Evolutionary conservation across 2,329 filamentous ascomycete genomes (phyloP).

Genomic region (Leptosphaerulina australis): DNA sequence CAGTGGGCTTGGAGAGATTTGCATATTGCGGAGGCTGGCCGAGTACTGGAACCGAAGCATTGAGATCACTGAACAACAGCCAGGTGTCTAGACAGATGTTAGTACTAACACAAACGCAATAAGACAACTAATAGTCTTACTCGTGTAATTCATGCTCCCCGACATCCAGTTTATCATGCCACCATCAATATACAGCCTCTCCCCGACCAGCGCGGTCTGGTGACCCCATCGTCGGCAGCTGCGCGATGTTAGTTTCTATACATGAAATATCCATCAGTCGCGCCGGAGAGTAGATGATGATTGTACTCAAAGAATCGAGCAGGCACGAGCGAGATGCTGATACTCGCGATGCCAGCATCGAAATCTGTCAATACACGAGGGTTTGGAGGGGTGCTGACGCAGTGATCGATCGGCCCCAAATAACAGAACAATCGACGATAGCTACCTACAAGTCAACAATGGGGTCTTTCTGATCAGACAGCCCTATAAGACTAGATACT

Average conservation of each 20-base stretch:
- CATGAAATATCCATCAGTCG: neutral
- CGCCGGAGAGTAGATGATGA: neutral
- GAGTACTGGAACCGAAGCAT: constrained; percentile 45
- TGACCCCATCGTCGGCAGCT: constrained; percentile 58
- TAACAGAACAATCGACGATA: neutral
- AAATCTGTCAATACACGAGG: neutral
- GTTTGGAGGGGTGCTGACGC: neutral
- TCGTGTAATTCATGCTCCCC: constrained; percentile 56
- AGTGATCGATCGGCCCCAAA: neutral
- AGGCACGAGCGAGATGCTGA: neutral
- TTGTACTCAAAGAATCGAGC: neutral
- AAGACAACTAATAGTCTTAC: too few species aligned
- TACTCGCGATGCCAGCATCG: neutral
- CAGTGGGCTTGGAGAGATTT: constrained; percentile 64
- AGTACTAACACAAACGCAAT: too few species aligned
- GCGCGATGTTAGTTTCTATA: too few species aligned
- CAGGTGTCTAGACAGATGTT: constrained; percentile 53
- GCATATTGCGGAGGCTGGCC: constrained; percentile 60
- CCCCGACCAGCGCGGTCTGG: constrained; percentile 65
- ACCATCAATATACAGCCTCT: constrained; percentile 67
- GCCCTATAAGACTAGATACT: constrained; percentile 34
- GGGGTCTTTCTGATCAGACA: constrained; percentile 53
- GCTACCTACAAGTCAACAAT: constrained; percentile 55
- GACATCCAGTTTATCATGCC: constrained; percentile 63
- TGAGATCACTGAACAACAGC: constrained; percentile 65